Evolutionary conservation across 2,329 filamentous ascomycete genomes (phyloP), one percentile per base, ranked within the genome.

Genomic region (Helotiales sp.): DNA sequence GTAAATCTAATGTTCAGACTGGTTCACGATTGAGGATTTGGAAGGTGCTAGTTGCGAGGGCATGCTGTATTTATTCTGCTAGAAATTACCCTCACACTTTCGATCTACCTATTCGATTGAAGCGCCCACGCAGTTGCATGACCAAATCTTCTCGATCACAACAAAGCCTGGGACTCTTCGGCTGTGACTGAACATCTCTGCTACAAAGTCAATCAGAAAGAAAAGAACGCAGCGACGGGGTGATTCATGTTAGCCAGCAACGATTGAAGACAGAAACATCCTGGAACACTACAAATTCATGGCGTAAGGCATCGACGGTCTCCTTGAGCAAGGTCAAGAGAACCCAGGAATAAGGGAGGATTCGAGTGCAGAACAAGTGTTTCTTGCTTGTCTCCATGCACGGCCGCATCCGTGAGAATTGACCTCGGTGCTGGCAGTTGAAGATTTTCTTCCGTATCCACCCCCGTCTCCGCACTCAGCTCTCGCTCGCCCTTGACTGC

Each of bases 311-410:
- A n/a, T n/a, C n/a, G n/a, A n/a, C n/a, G n/a, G n/a, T n/a, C n/a
- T n/a, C 37, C 37, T 17, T 7, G 26, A 49, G 43, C 1, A 8
- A 13, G 40, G 28, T 37, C 45, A 59, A 30, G 30, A n/a, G n/a
- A 45, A 26, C 2, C 32, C 43, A 60, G 45, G 65, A 43, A 68
- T 68, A 65, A 22, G 59, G 61, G 30, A 65, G 22, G n/a, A 22
- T 24, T 62, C 58, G 62, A 59, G 6, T 59, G 13, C 10, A 32
- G 28, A 22, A 11, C 34, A n/a, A 3, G 26, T 20, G n/a, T 32
- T 28, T 20, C 52, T 30, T 55, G 17, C 17, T 55, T 32, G 52
- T n/a, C 15, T 15, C 37, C 37, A 43, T 43, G 5, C 37, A n/a
- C n/a, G n/a, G n/a, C n/a, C n/a, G n/a, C n/a, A n/a, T n/a, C n/a